Conservation (phyloP, 805 yeast genomes). For the Metschnikowia kunwiensis region DNA sequence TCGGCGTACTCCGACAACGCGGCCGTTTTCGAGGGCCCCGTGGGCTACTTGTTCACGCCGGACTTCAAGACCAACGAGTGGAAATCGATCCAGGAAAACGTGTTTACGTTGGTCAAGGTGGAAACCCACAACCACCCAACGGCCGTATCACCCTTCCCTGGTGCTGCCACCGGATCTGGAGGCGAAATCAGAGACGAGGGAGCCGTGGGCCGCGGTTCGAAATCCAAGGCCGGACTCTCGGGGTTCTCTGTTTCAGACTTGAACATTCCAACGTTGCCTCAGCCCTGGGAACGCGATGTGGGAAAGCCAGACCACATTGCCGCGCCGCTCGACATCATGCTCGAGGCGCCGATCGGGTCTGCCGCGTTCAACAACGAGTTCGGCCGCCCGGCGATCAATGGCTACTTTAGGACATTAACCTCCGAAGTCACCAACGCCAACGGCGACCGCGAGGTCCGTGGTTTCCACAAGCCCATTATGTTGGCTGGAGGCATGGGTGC, state of each 20-base stretch:
- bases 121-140: conserved; percentile 99
- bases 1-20: conserved; percentile 98
- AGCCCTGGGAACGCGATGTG: conserved; percentile 92
- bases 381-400: conserved; percentile 96
- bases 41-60: conserved; percentile 77
- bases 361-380: conserved; percentile 98
- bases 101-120: conserved; percentile 89
- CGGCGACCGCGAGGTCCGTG: conserved; percentile 75
- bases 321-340: conserved; percentile 87
- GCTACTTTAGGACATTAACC: conserved; percentile 93
- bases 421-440: conserved; percentile 64
- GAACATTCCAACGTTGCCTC: conserved; percentile 75
- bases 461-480: conserved; percentile 99
- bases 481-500: conserved; percentile 99
- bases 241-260: conserved; percentile 93
- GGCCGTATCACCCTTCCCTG: conserved; percentile 98
- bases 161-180: conserved; percentile 99
- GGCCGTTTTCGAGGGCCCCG: conserved; percentile 86
- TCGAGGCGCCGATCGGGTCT: conserved; percentile 95
- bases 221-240: conserved; percentile 91
- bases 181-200: conserved; percentile 99
- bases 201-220: conserved; percentile 98
- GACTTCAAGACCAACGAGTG: conserved; percentile 69
- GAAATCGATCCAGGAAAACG: conserved; percentile 70
- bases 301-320: conserved; percentile 95